phyloP scores from a whole-genome alignment of 2,329 filamentous ascomycete species.

The Phyllosticta citribraziliensis region DNA sequence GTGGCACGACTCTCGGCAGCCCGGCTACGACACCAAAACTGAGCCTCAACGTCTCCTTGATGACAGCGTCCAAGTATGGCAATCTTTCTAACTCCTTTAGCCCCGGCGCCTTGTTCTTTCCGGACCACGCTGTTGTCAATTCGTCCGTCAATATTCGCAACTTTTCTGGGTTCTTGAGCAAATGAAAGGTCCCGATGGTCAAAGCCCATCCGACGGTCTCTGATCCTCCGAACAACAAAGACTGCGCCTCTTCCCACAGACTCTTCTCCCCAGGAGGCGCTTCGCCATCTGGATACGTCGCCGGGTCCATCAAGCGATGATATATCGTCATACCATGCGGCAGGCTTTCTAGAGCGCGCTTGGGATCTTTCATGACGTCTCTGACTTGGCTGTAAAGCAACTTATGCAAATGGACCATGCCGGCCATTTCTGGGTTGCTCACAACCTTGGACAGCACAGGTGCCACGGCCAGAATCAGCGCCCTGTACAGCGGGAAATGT shows the following conservation, averaged over 20 bases:
- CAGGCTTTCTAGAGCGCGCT: slow-evolving; percentile 19
- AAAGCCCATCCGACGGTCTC: slow-evolving; percentile 36
- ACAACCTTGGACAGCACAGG: slow-evolving; percentile 19
- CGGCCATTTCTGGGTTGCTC: slow-evolving; percentile 21
- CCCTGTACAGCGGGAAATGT: slow-evolving; percentile 29
- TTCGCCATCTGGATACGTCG: slow-evolving; percentile 22
- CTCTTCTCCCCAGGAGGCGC: slow-evolving; percentile 21
- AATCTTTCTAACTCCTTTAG: slow-evolving; percentile 27
- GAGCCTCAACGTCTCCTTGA: slow-evolving; percentile 32
- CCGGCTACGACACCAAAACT: slow-evolving; percentile 24
- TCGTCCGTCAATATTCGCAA: slow-evolving; percentile 30
- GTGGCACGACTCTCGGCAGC: slow-evolving; percentile 18
- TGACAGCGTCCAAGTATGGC: slow-evolving; percentile 24
- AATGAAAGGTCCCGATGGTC: slow-evolving; percentile 32
- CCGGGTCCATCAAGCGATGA: slow-evolving; percentile 25
- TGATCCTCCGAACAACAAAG: slow-evolving; percentile 37
- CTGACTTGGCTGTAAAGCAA: slow-evolving; percentile 23
- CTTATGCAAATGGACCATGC: slow-evolving; percentile 31
- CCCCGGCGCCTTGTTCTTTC: no score
- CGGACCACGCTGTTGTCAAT: slow-evolving; percentile 24
- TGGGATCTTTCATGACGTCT: slow-evolving; percentile 21
- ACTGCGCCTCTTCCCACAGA: slow-evolving; percentile 36
- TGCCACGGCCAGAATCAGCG: slow-evolving; percentile 28
- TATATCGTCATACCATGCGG: slow-evolving; percentile 30
- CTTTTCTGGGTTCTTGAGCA: slow-evolving; percentile 27